A percentile compares a stretch with the other conserved stretches of the same genome.
These are phyloP conservation scores for Diaporthe ampelina DNA, from an alignment of 2,329 filamentous ascomycete species.

Conservation along the genomic window DNA sequence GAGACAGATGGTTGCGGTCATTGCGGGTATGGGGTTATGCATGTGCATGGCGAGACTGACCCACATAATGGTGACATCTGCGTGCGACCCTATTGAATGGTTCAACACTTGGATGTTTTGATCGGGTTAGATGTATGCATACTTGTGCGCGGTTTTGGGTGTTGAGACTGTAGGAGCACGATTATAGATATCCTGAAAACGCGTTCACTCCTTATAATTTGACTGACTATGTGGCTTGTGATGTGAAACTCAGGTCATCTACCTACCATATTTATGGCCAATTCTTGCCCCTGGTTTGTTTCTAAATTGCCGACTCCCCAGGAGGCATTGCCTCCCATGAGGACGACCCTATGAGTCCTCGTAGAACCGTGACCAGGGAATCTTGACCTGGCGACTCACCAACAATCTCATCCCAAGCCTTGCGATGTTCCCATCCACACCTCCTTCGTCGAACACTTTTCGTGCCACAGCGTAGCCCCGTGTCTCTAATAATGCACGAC, in stretches of 20 bases:
- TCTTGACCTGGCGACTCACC: not conserved
- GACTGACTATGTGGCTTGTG: too few relatives aligned
- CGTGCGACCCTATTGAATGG: not conserved
- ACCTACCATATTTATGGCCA: too few relatives aligned
- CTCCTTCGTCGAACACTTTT: not conserved
- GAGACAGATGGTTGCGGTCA: not conserved
- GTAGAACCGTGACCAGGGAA: too few relatives aligned
- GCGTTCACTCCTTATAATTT: too few relatives aligned
- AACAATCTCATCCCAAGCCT: too few relatives aligned
- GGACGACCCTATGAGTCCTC: too few relatives aligned
- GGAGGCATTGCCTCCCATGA: too few relatives aligned
- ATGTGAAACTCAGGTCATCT: too few relatives aligned
- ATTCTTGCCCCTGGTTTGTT: too few relatives aligned
- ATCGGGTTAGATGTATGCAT: not conserved
- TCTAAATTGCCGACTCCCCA: too few relatives aligned
- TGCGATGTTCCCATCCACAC: not conserved
- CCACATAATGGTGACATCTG: conserved; percentile 31
- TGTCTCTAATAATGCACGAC: not conserved
- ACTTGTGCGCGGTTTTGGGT: too few relatives aligned
- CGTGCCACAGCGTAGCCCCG: not conserved
- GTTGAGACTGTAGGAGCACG: not conserved
- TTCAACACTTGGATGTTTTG: not conserved
- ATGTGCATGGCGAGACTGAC: conserved; percentile 1
- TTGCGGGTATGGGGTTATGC: not conserved
- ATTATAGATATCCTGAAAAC: not conserved